phyloP scores from a whole-genome alignment of 805 yeast genomes.

The Candida incommunis region DNA sequence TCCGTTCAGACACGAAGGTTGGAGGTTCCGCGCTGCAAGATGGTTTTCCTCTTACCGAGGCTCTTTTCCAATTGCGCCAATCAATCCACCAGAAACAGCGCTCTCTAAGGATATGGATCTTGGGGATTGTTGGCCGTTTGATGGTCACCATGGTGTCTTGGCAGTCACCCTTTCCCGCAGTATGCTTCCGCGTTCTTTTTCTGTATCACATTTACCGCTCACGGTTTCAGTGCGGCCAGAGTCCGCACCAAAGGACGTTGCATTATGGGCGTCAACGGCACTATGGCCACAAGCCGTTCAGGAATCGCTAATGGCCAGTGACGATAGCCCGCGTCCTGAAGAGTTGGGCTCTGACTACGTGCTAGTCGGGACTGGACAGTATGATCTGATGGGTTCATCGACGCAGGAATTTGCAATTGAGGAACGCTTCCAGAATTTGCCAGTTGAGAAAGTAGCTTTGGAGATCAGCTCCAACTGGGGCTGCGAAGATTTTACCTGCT shows the following conservation, averaged over 20 bases:
- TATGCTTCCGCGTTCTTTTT: background rate
- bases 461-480: background rate
- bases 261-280: background rate
- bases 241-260: background rate
- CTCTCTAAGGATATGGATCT: slow-evolving; percentile 1
- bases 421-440: background rate
- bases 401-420: background rate
- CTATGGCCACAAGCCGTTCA: background rate
- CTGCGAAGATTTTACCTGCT: background rate
- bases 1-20: background rate
- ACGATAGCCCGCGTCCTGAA: background rate
- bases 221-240: background rate
- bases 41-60: background rate
- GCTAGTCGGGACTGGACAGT: background rate
- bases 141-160: background rate
- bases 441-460: background rate
- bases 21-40: background rate
- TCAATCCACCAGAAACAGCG: background rate
- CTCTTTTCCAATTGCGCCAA: background rate
- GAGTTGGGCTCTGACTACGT: background rate
- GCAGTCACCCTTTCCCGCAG: background rate
- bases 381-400: background rate
- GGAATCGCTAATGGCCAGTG: background rate
- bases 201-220: background rate
- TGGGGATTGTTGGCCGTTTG: background rate